These are phyloP conservation scores for Cystoderma amianthinum DNA, from an alignment of 768 basidiomycete species.

Conservation along the genomic window DNA sequence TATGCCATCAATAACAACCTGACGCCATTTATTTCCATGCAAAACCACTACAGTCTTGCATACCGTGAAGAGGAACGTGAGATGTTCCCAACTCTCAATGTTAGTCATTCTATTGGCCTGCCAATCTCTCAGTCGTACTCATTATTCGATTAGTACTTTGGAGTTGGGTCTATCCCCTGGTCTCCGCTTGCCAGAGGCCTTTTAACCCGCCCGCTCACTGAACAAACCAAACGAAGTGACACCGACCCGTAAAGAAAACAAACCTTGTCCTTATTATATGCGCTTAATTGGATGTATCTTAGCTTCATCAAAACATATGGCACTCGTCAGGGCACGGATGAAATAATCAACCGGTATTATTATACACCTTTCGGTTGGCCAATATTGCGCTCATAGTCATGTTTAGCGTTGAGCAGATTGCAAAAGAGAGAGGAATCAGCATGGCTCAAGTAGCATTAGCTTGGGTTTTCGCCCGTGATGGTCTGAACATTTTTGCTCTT, in stretches of 20 bases:
- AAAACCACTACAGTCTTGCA: constrained; percentile 53
- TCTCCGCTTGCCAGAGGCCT: constrained; percentile 49
- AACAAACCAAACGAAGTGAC: constrained; percentile 29
- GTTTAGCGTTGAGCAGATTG: constrained; percentile 44
- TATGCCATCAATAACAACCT: constrained; percentile 53
- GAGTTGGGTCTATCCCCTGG: constrained; percentile 54
- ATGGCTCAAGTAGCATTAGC: constrained; percentile 56
- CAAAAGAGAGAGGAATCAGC: constrained; percentile 38
- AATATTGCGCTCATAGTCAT: not conserved
- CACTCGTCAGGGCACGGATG: constrained; percentile 18
- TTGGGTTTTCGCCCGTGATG: constrained; percentile 41
- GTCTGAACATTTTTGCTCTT: constrained; percentile 9
- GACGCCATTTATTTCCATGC: constrained; percentile 61
- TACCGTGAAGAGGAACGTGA: constrained; percentile 63
- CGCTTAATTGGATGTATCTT: not conserved
- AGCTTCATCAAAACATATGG: constrained; percentile 12
- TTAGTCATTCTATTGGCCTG: constrained; percentile 10
- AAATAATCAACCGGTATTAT: constrained; percentile 29
- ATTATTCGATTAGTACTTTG: constrained; percentile 31
- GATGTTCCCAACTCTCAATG: constrained; percentile 54
- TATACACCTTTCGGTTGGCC: not conserved
- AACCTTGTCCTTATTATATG: not conserved
- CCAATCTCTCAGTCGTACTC: not conserved
- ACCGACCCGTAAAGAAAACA: constrained; percentile 25
- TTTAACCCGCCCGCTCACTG: constrained; percentile 35